Conservation (phyloP, 305 asterid genomes). For the Fraxinus platypoda region DNA sequence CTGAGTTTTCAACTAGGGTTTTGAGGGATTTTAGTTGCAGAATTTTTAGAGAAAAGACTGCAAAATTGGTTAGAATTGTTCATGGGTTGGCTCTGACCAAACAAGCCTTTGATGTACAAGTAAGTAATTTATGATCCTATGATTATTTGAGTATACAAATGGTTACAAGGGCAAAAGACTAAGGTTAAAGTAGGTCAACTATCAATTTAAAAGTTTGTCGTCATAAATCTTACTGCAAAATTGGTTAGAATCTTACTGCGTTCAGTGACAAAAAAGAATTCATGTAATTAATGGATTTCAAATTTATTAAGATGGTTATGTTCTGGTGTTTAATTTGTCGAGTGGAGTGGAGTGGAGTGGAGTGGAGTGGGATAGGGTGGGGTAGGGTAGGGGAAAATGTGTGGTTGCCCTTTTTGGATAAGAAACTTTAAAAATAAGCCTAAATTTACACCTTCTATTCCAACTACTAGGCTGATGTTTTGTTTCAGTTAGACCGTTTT, state of each 20-base stretch:
- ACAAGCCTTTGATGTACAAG: conserved; percentile 58
- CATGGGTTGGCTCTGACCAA: conserved; percentile 27
- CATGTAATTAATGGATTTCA: too few relatives aligned
- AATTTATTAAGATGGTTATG: not conserved
- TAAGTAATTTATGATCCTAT: conserved; percentile 13
- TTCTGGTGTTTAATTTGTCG: not conserved
- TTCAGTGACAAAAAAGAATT: not conserved
- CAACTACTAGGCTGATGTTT: not conserved
- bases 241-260: too few relatives aligned
- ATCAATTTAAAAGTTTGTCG: too few relatives aligned
- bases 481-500: not conserved
- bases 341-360: not conserved
- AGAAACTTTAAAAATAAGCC: not conserved
- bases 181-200: not conserved
- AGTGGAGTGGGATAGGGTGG: not conserved
- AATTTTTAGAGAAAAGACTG: conserved; percentile 54
- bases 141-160: not conserved
- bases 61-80: conserved; percentile 40
- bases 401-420: not conserved
- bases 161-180: not conserved
- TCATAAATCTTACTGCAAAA: not conserved
- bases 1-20: conserved; percentile 69
- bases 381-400: not conserved
- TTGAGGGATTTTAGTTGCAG: conserved; percentile 63
- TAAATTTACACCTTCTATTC: not conserved